Conservation (phyloP, 2,329 filamentous ascomycete genomes). For the Colletotrichum agaves region DNA sequence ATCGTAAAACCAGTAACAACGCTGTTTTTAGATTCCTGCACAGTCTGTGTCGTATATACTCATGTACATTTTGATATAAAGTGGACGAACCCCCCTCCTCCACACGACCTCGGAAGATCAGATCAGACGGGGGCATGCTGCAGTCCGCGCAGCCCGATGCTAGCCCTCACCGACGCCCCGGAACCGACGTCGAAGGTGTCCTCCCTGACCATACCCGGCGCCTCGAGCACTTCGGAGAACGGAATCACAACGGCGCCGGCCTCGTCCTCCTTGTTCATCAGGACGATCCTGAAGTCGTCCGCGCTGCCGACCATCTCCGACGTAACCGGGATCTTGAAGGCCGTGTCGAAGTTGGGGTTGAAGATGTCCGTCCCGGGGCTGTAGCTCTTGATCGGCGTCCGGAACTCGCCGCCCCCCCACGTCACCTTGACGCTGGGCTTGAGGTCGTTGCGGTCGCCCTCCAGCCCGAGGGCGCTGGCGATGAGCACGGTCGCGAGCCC, state of each 20-base stretch:
- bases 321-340: slow-evolving; percentile 54
- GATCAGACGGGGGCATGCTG: slow-evolving; percentile 31
- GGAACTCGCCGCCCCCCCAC: slow-evolving; percentile 54
- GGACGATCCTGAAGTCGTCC: slow-evolving; percentile 46
- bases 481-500: slow-evolving; percentile 57
- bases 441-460: slow-evolving; percentile 54
- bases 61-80: slow-evolving; percentile 1
- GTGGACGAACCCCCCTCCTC: neutral
- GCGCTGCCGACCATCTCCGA: slow-evolving; percentile 43
- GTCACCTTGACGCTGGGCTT: slow-evolving; percentile 57
- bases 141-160: slow-evolving; percentile 48
- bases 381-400: slow-evolving; percentile 54
- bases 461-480: slow-evolving; percentile 53
- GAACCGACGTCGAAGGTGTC: slow-evolving; percentile 49
- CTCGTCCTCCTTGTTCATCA: slow-evolving; percentile 50
- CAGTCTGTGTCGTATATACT: slow-evolving; percentile 2
- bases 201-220: slow-evolving; percentile 45
- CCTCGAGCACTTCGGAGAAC: slow-evolving; percentile 47
- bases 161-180: slow-evolving; percentile 48
- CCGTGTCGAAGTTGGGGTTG: slow-evolving; percentile 59
- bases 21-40: neutral
- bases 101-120: no score
- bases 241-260: slow-evolving; percentile 48
- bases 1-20: no score
- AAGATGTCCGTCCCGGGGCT: slow-evolving; percentile 58